Percentiles rank a stretch among this genome's conserved stretches.
These are phyloP conservation scores for Lipomyces oligophaga DNA, from an alignment of 805 yeast species.

Conservation along the genomic window DNA sequence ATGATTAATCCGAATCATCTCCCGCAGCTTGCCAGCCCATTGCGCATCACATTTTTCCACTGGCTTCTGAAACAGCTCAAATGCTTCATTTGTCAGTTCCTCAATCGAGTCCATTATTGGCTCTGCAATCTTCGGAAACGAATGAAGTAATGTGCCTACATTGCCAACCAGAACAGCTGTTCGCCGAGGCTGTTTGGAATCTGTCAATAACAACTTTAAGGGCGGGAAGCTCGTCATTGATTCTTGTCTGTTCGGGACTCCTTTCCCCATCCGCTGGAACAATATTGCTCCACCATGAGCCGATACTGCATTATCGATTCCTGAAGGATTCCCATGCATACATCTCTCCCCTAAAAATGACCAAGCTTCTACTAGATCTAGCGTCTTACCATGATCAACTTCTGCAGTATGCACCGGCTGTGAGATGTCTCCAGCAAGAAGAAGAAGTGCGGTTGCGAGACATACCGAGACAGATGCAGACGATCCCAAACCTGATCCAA, in stretches of 20 bases:
- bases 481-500: constrained; percentile 96
- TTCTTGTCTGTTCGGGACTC: constrained; percentile 19
- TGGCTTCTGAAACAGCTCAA: constrained; percentile 50
- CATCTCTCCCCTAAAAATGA: constrained; percentile 91
- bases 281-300: constrained; percentile 93
- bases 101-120: constrained; percentile 75
- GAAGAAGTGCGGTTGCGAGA: constrained; percentile 52
- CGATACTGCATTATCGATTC: constrained; percentile 94
- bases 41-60: constrained; percentile 33
- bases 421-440: constrained; percentile 17
- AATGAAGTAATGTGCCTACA: constrained; percentile 55
- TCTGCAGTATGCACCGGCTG: constrained; percentile 10
- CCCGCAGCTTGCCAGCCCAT: constrained; percentile 42
- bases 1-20: constrained; percentile 76
- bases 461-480: constrained; percentile 89
- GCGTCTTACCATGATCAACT: constrained; percentile 31
- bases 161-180: constrained; percentile 79
- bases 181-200: constrained; percentile 81
- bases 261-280: constrained; percentile 55
- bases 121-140: constrained; percentile 52
- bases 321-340: constrained; percentile 94
- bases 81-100: constrained; percentile 66
- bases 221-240: constrained; percentile 55
- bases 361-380: constrained; percentile 65
- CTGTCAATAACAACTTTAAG: constrained; percentile 68